Evolutionary conservation across 2,329 filamentous ascomycete species (phyloP), one percentile per base, ranked within the genome.

Genomic region (Microascus cirrosus): DNA sequence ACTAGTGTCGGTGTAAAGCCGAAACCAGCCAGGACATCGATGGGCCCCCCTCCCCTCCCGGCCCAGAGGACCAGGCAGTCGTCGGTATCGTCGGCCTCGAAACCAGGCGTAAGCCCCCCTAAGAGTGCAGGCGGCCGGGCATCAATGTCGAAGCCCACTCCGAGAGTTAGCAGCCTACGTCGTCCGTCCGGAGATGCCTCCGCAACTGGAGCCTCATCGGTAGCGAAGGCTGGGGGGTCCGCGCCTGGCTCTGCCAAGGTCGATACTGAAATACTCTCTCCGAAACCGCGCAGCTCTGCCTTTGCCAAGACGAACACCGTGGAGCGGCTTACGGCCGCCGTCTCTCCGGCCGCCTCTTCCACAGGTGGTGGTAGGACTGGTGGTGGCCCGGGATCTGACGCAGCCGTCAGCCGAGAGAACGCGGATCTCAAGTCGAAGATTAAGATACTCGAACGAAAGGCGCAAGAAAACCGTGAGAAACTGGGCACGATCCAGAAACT

Each of bases 361-460:
- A 35, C 59, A 11, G 25, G 60, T 8, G 54, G 59, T 3, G 35
- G 42, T 2, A 54, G 64, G 25, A 69, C 68, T 20, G 63, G 73
- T 68, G 62, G 70, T 77, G 24, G 53, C 5, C 76, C 76, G 13
- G 73, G 73, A 2, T 75, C 71, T 59, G 78, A 80, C 8, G 76
- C 80, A 1, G 72, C 79, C 1, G 18, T 45, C n/a, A 78, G 74
- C 24, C 79, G 86, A 61, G 88, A 95, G 66, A 83, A 93, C 22
- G 92, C 96, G 63, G 90, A 95, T 62, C 76, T 96, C 18, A 91
- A 96, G 68, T 86, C 90, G 0, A 96, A 96, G 68, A 74, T 97
- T 2, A 85, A 87, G 57, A 79, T 96, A 3, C 77, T 97, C 65
- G 92, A 99, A 69, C 89, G 93, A 64, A 95, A 96, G 70, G 79